Percentiles rank a stretch among this genome's conserved stretches.
phyloP scores from a whole-genome alignment of 1,139 yeast genomes.

The Suhomyces kunorum region DNA sequence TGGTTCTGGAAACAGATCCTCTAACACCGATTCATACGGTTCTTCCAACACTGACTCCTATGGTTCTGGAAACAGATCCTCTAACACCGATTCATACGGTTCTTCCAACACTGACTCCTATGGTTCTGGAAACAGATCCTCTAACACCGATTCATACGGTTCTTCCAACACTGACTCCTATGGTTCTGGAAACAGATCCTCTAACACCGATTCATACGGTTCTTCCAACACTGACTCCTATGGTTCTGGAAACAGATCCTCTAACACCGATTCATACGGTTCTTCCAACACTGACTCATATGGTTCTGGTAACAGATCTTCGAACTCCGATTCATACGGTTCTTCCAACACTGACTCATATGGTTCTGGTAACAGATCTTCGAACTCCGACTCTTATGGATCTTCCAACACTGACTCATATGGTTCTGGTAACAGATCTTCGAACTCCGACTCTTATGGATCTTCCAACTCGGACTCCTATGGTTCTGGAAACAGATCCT shows the following conservation, averaged over 20 bases:
- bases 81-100: too few species aligned
- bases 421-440: conserved; percentile 11
- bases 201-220: conserved; percentile 10
- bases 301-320: conserved; percentile 15
- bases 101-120: conserved; percentile 2
- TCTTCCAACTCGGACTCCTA: conserved; percentile 13
- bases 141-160: background rate
- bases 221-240: conserved; percentile 10
- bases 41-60: conserved; percentile 14
- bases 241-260: too few species aligned
- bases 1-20: conserved; percentile 13
- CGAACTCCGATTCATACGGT: conserved; percentile 17
- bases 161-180: conserved; percentile 10
- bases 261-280: conserved; percentile 15
- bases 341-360: conserved; percentile 14
- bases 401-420: conserved; percentile 9
- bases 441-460: background rate
- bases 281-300: conserved; percentile 18
- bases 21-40: too few species aligned
- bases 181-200: conserved; percentile 2
- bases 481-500: conserved; percentile 10
- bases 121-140: conserved; percentile 2
- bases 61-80: too few species aligned
- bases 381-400: conserved; percentile 11
- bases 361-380: too few species aligned